phyloP scores from a whole-genome alignment of 1,284 basidiomycete species.

The Sanghuangporus weigelae region DNA sequence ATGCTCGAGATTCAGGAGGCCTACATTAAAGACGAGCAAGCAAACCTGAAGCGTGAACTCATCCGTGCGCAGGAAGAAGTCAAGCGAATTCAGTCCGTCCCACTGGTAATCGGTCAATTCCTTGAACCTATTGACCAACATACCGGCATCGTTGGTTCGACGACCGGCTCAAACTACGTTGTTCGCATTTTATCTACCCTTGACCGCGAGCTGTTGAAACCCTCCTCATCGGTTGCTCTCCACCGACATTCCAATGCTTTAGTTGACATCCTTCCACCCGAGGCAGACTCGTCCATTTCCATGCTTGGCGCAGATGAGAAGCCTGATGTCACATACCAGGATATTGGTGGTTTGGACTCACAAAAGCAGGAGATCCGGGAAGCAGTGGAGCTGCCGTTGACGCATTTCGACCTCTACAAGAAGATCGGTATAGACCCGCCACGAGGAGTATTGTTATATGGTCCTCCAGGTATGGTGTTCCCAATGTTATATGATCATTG shows the following conservation, averaged over 20 bases:
- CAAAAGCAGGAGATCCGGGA: conserved; percentile 99
- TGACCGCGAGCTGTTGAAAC: conserved; percentile 96
- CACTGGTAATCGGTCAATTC: conserved; percentile 99
- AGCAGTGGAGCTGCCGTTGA: conserved; percentile 97
- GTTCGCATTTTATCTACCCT: conserved; percentile 97
- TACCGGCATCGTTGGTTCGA: conserved; percentile 96
- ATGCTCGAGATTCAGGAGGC: conserved; percentile 94
- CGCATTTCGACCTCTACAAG: conserved; percentile 96
- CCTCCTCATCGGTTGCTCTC: conserved; percentile 93
- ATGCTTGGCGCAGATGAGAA: conserved; percentile 94
- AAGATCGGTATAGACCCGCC: conserved; percentile 99
- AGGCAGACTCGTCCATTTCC: conserved; percentile 95
- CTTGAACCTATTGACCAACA: conserved; percentile 98
- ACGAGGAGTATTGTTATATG: conserved; percentile 88
- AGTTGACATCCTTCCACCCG: conserved; percentile 97
- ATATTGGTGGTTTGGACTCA: conserved; percentile 95
- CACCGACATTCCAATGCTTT: conserved; percentile 98
- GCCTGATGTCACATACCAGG: conserved; percentile 85
- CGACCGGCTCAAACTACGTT: conserved; percentile 98
- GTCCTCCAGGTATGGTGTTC: conserved; percentile 71
- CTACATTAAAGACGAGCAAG: conserved; percentile 99
- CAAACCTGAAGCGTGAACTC: conserved; percentile 95
- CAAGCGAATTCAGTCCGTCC: conserved; percentile 98
- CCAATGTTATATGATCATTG: background rate
- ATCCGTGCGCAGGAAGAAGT: conserved; percentile 99